phyloP scores from a whole-genome alignment of 139 green algal genomes.

The Tetradesmus obliquus region DNA sequence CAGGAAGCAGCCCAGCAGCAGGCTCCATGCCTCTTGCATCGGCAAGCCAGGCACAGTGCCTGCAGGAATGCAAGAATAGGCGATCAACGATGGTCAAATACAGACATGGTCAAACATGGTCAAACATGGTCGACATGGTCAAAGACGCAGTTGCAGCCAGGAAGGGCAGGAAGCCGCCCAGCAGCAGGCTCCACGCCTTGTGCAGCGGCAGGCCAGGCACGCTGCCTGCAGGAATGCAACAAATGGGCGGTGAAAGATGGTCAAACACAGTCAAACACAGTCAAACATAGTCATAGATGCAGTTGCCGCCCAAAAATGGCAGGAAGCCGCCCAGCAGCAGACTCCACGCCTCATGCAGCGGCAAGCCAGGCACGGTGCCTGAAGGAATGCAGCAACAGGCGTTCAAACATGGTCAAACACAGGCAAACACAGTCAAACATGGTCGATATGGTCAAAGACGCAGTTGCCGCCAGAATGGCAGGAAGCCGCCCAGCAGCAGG shows the following conservation, averaged over 20 bases:
- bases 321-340: slow-evolving; percentile 51
- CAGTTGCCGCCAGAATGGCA: too few relatives aligned
- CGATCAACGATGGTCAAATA: too few relatives aligned
- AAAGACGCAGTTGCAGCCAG: too few relatives aligned
- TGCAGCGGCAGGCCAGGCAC: slow-evolving; percentile 46
- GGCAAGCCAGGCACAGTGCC: slow-evolving; percentile 23
- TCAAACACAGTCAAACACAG: too few relatives aligned
- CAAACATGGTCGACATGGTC: too few relatives aligned
- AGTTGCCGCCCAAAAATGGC: slow-evolving; percentile 49
- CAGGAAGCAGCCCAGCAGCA: slow-evolving; percentile 53
- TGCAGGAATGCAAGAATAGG: too few relatives aligned
- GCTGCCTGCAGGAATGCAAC: neutral
- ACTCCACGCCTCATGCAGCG: slow-evolving; percentile 51
- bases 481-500: slow-evolving; percentile 49
- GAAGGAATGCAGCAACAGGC: neutral
- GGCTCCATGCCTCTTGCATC: slow-evolving; percentile 50
- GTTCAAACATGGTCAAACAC: neutral
- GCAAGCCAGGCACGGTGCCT: neutral
- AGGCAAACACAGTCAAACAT: too few relatives aligned
- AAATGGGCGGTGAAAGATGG: too few relatives aligned
- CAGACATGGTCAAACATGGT: too few relatives aligned
- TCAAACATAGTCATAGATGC: neutral
- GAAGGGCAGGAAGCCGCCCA: slow-evolving; percentile 52
- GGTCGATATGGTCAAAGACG: too few relatives aligned
- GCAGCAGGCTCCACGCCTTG: slow-evolving; percentile 49